Evolutionary conservation across 257 asterid genomes (phyloP).

Genomic region (Vinca minor): DNA sequence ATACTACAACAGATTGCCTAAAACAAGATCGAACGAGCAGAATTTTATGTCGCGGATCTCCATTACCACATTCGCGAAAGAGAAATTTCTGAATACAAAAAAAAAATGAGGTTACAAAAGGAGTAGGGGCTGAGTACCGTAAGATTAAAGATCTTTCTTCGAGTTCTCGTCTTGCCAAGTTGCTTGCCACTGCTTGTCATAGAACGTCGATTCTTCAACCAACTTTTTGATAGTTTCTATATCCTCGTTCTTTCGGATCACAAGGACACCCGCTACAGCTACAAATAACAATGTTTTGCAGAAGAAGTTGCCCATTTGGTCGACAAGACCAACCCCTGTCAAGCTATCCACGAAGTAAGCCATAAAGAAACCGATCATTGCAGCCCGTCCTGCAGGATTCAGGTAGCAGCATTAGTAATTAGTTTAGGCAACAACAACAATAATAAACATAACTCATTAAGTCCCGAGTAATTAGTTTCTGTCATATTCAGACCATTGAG

Average conservation of each 20-base stretch:
- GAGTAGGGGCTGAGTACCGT: neutral
- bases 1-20: no score
- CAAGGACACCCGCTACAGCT: slow-evolving; percentile 74
- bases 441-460: no score
- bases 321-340: slow-evolving; percentile 87
- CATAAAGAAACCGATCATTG: slow-evolving; percentile 97
- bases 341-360: slow-evolving; percentile 90
- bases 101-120: neutral
- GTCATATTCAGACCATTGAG: slow-evolving; percentile 55
- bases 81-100: neutral
- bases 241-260: slow-evolving; percentile 85
- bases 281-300: slow-evolving; percentile 71
- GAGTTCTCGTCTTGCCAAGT: slow-evolving; percentile 76
- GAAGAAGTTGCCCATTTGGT: slow-evolving; percentile 92
- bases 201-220: slow-evolving; percentile 71
- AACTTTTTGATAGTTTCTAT: slow-evolving; percentile 61
- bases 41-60: slow-evolving; percentile 1
- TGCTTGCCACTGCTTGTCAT: slow-evolving; percentile 97
- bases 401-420: no score
- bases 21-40: slow-evolving; percentile 10
- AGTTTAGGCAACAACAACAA: no score
- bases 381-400: slow-evolving; percentile 96
- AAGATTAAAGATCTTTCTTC: slow-evolving; percentile 22
- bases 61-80: slow-evolving; percentile 3
- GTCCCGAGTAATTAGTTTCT: neutral